phyloP scores from a whole-genome alignment of 2,329 filamentous ascomycete species.

The Penicillium sp. region DNA sequence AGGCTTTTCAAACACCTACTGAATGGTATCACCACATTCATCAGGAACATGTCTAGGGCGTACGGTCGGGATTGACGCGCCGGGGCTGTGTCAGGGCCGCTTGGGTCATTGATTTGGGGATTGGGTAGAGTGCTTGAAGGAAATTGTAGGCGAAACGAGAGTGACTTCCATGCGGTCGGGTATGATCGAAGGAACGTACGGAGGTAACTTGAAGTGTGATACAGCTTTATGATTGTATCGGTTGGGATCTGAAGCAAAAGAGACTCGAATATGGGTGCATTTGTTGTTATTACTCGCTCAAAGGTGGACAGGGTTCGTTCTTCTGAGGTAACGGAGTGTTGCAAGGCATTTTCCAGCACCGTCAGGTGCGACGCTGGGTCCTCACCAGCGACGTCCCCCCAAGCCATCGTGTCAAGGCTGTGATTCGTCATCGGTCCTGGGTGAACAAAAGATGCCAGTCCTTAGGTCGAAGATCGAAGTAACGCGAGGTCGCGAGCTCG shows the following conservation, averaged over 20 bases:
- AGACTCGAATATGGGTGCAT: constrained; percentile 60
- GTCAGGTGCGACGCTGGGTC: constrained; percentile 19
- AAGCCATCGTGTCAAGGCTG: constrained; percentile 10
- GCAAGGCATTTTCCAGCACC: constrained; percentile 28
- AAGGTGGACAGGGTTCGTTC: constrained; percentile 47
- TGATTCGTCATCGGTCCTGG: constrained; percentile 5
- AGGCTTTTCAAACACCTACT: constrained; percentile 57
- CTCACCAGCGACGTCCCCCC: constrained; percentile 9
- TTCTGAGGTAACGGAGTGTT: constrained; percentile 23
- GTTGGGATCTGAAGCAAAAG: constrained; percentile 59
- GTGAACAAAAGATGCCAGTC: constrained; percentile 12
- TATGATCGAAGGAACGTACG: constrained; percentile 56
- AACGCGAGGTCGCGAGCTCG: constrained; percentile 34
- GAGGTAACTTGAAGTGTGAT: constrained; percentile 58
- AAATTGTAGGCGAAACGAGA: constrained; percentile 57
- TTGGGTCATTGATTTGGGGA: constrained; percentile 36
- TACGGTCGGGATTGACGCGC: constrained; percentile 57
- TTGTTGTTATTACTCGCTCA: constrained; percentile 56
- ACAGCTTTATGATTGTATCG: constrained; percentile 56
- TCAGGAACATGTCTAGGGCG: constrained; percentile 58
- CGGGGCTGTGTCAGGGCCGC: constrained; percentile 32
- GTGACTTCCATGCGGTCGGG: constrained; percentile 60
- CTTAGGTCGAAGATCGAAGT: constrained; percentile 21
- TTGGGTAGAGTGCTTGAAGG: constrained; percentile 38
- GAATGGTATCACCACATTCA: constrained; percentile 57